Evolutionary conservation across 208 protist species (phyloP).

Genomic region (Crithidia acanthocephali): DNA sequence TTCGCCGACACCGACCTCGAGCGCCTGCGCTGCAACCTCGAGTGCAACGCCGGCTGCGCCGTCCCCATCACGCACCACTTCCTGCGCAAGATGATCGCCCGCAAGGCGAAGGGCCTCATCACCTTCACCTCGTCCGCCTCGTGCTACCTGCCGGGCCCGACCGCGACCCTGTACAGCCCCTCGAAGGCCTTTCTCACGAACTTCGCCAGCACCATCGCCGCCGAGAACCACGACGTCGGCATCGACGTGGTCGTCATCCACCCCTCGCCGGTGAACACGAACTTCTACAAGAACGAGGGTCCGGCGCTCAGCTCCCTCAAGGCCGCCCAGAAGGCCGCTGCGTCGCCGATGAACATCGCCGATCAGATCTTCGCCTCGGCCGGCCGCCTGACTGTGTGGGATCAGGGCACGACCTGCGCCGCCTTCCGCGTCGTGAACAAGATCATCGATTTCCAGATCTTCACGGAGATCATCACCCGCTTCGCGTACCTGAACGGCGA

Average conservation of each 20-base stretch:
- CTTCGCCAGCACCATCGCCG: conserved; percentile 82
- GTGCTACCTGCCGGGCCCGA: conserved; percentile 86
- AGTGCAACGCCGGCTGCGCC: conserved; percentile 90
- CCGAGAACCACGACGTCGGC: conserved; percentile 80
- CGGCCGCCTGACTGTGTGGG: conserved; percentile 84
- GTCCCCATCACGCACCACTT: conserved; percentile 92
- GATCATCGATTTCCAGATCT: conserved; percentile 84
- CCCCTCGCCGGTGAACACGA: conserved; percentile 88
- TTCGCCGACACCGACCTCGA: conserved; percentile 87
- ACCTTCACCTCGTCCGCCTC: conserved; percentile 89
- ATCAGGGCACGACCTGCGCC: conserved; percentile 77
- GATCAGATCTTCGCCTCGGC: conserved; percentile 85
- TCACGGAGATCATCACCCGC: conserved; percentile 82
- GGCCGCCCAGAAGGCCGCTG: conserved; percentile 70
- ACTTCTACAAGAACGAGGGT: conserved; percentile 91
- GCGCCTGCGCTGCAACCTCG: conserved; percentile 83
- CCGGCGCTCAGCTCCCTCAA: conserved; percentile 76
- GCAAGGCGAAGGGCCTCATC: conserved; percentile 79
- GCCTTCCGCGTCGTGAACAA: conserved; percentile 82
- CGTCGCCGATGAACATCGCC: conserved; percentile 80
- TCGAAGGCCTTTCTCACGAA: conserved; percentile 93
- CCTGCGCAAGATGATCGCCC: conserved; percentile 85
- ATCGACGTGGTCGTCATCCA: conserved; percentile 91
- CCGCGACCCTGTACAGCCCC: conserved; percentile 89
- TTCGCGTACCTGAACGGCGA: conserved; percentile 78